Percentiles rank a stretch among this genome's conserved stretches.
These are phyloP conservation scores for Suhomyces yuchorum DNA, from an alignment of 1,139 yeast species.

Conservation along the genomic window DNA sequence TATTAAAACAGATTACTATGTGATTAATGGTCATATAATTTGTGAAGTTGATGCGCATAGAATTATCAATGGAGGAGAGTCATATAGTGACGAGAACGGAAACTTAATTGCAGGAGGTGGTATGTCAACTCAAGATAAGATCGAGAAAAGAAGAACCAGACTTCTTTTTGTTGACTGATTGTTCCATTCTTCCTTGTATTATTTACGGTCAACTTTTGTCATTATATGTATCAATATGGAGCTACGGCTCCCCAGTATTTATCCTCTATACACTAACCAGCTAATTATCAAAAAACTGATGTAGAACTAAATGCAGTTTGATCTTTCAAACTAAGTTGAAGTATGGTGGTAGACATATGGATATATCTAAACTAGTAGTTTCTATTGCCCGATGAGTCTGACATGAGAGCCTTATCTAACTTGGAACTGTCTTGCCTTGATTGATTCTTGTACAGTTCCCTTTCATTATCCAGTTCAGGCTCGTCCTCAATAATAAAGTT, in stretches of 20 bases:
- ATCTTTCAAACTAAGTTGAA: background rate
- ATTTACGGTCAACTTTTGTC: constrained; percentile 2
- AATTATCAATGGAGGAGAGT: constrained; percentile 27
- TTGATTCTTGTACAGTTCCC: background rate
- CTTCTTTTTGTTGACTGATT: constrained; percentile 37
- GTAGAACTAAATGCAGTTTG: background rate
- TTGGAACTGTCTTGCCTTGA: background rate
- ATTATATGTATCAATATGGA: constrained; percentile 7
- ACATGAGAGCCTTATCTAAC: constrained; percentile 2
- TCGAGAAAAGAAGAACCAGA: constrained; percentile 50
- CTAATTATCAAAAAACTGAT: background rate
- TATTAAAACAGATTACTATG: constrained; percentile 58
- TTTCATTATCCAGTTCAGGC: constrained; percentile 13
- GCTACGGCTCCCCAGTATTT: background rate
- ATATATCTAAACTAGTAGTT: constrained; percentile 5
- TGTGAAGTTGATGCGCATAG: constrained; percentile 51
- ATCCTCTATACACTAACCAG: constrained; percentile 2
- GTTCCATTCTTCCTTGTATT: background rate
- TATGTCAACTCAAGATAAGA: constrained; percentile 34
- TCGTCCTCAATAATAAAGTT: constrained; percentile 38
- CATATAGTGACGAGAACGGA: constrained; percentile 28
- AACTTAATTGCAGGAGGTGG: constrained; percentile 29
- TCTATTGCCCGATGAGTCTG: constrained; percentile 10
- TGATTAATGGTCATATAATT: constrained; percentile 50
- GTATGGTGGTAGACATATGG: background rate